Percentiles rank a stretch among this genome's conserved stretches.
Evolutionary conservation across 208 protist species (phyloP).

Genomic region (Trypanosoma mega): DNA sequence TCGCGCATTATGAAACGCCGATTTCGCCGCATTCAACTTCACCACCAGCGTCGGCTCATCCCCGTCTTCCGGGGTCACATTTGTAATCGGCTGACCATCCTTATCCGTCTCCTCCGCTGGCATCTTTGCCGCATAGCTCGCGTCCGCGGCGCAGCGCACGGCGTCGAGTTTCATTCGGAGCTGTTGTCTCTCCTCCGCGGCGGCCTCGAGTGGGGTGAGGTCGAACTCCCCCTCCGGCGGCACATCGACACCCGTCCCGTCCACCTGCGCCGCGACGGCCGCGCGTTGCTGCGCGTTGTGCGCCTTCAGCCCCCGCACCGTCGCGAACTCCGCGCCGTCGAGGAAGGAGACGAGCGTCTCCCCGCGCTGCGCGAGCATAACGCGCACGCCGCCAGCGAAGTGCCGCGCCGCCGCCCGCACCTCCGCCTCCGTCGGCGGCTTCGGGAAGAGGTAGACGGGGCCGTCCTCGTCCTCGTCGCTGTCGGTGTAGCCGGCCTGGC

Average conservation of each 20-base stretch:
- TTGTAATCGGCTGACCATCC: conserved; percentile 13
- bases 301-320: conserved; percentile 26
- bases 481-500: conserved; percentile 10
- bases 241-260: conserved; percentile 30
- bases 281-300: conserved; percentile 47
- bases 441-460: conserved; percentile 8
- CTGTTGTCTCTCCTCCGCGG: conserved; percentile 26
- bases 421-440: conserved; percentile 13
- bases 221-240: conserved; percentile 44
- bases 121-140: conserved; percentile 44
- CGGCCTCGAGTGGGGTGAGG: conserved; percentile 27
- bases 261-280: conserved; percentile 27
- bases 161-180: conserved; percentile 65
- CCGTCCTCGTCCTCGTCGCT: conserved; percentile 22
- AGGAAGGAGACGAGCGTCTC: conserved; percentile 59
- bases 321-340: conserved; percentile 54
- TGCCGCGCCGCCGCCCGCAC: conserved; percentile 5
- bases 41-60: conserved; percentile 28
- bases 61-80: conserved; percentile 31
- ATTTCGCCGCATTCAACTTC: conserved; percentile 34
- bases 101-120: conserved; percentile 47
- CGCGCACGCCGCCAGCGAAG: background rate
- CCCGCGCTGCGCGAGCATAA: background rate
- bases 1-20: conserved; percentile 22
- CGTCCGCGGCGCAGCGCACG: conserved; percentile 36